phyloP scores from a whole-genome alignment of 2,329 filamentous ascomycete genomes.

The Colletotrichum scovillei region DNA sequence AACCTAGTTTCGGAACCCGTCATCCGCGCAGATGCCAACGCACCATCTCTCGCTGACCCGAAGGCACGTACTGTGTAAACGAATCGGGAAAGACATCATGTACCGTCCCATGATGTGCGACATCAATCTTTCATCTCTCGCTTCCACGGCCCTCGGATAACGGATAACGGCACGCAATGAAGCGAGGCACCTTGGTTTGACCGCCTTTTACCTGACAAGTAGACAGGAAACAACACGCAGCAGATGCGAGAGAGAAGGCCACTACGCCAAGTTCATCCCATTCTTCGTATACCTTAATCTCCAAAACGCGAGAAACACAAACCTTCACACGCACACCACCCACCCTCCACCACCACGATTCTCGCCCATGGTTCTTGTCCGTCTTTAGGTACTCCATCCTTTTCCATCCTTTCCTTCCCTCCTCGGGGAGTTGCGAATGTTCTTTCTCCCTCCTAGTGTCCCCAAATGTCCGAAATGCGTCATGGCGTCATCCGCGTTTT shows the following conservation, averaged over 20 bases:
- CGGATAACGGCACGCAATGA: background rate
- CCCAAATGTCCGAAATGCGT: background rate
- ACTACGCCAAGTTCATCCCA: background rate
- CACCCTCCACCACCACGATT: background rate
- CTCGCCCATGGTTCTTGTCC: background rate
- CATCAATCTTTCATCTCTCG: background rate
- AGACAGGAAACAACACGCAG: background rate
- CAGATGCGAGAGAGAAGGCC: background rate
- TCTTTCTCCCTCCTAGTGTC: background rate
- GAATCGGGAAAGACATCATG: background rate
- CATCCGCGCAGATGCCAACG: background rate
- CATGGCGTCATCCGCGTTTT: background rate
- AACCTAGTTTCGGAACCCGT: background rate
- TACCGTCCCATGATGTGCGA: background rate
- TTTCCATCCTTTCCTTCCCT: background rate
- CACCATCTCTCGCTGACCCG: background rate
- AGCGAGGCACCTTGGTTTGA: background rate
- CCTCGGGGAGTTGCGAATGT: background rate
- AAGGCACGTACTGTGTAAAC: background rate
- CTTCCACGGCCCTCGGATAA: background rate
- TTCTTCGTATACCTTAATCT: background rate
- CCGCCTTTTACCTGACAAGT: too few species aligned
- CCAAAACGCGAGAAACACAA: background rate
- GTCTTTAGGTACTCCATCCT: too few species aligned
- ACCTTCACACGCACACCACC: background rate